Percentiles rank a stretch among this genome's conserved stretches.
Conservation (phyloP, 192 early-diverging fungal species). For the Podila epicladia region DNA sequence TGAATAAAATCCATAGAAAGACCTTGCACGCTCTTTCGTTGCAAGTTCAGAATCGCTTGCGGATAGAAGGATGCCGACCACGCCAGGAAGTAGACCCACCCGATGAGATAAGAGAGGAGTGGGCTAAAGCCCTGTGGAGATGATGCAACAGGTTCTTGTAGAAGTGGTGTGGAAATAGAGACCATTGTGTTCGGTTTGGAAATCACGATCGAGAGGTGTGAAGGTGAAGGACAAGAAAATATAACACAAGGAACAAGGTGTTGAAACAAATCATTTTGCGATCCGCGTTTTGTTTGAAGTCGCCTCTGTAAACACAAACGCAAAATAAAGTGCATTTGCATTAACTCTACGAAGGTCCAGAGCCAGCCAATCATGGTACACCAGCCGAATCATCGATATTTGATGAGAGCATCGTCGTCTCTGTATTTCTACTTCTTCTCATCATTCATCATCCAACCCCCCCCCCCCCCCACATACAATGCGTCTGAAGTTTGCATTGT, state of each 20-base stretch:
- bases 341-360: no score
- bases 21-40: conserved; percentile 79
- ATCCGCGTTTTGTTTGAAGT: neutral
- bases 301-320: no score
- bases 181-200: neutral
- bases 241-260: neutral
- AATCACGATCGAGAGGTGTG: neutral
- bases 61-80: conserved; percentile 93
- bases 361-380: neutral
- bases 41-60: conserved; percentile 79
- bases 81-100: conserved; percentile 72
- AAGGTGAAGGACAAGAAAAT: neutral
- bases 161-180: neutral
- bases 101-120: conserved; percentile 11
- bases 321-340: neutral
- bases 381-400: neutral
- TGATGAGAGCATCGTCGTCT: neutral
- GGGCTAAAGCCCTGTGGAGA: conserved; percentile 8
- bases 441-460: neutral
- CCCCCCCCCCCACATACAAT: neutral
- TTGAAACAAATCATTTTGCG: no score
- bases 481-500: conserved; percentile 46
- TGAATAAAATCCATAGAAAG: conserved; percentile 90
- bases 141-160: neutral
- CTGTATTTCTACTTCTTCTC: neutral